Evolutionary conservation across 768 basidiomycete species (phyloP), one percentile per base, ranked within the genome.

Genomic region (Mrakia gelida): DNA sequence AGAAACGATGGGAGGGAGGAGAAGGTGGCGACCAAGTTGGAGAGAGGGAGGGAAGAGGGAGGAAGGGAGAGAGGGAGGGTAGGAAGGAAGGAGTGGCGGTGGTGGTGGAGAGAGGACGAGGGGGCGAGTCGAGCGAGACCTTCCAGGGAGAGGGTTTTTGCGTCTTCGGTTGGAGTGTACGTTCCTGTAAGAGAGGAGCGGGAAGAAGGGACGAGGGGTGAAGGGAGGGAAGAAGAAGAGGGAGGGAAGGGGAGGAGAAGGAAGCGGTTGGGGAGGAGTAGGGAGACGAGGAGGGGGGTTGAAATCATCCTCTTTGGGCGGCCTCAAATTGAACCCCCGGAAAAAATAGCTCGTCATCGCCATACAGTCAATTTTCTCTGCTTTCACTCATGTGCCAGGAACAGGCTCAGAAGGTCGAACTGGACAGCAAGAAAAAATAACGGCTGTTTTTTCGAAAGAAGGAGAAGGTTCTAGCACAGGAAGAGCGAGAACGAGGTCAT

Each of bases 31-130:
- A 52, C 49, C 49, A 16, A 52, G 18, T 52, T 52, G 16, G 78
- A 70, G 68, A 18, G 68, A 72, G 76, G 28, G 68, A 75, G 70
- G 68, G 75, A 80, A 73, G 71, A 81, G 82, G 67, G 80, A 81
- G 81, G n/a, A n/a, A n/a, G 80, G 32, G 38, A 54, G 56, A 30
- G 54, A 9, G n/a, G n/a, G n/a, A 73, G 32, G 73, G 32, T 21
- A 73, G 43, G 54, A 13, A 32, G 38, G 28, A 32, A 38, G 26
- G 41, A 13, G 34, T 11, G 41, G 34, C 11, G 61, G 23, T n/a
- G 54, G 49, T 15, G 28, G 30, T 23, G 56, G 56, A 49, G 21
- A 23, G 18, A 2, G 67, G 30, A 18, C 41, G 45, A 71, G 21
- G 5, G 41, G 45, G 52, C 41, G 38, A 34, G 49, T 45, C n/a